Evolutionary conservation across 345 rosid species (phyloP).

Genomic region (Draba incana): DNA sequence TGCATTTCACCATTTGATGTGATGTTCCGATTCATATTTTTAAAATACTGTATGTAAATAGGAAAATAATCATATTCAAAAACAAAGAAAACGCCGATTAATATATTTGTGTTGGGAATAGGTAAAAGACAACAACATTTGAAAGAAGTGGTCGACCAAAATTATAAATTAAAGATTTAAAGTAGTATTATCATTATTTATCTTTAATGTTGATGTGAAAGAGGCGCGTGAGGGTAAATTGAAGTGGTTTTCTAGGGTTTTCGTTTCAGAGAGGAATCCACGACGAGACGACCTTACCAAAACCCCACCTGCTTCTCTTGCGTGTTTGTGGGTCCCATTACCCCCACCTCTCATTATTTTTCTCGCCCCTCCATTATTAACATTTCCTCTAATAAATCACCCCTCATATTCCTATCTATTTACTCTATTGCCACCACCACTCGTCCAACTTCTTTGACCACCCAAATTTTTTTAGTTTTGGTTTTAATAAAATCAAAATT

Average conservation of each 20-base stretch:
- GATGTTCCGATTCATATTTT: too few relatives aligned
- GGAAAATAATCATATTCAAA: too few relatives aligned
- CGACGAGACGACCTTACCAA: slow-evolving; percentile 35
- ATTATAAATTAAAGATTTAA: background rate
- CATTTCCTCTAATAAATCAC: background rate
- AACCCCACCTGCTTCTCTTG: slow-evolving; percentile 21
- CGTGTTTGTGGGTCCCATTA: slow-evolving; percentile 37
- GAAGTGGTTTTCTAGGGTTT: slow-evolving; percentile 22
- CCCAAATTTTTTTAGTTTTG: background rate
- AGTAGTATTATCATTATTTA: too few relatives aligned
- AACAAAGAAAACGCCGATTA: too few relatives aligned
- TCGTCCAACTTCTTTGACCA: slow-evolving; percentile 35
- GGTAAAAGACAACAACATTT: slow-evolving; percentile 35
- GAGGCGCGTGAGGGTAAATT: slow-evolving; percentile 36
- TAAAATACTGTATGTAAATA: too few relatives aligned
- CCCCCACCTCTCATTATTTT: background rate
- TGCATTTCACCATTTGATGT: too few relatives aligned
- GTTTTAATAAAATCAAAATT: too few relatives aligned
- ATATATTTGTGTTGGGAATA: slow-evolving; percentile 5
- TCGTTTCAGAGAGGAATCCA: slow-evolving; percentile 32
- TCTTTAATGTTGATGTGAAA: background rate
- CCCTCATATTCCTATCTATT: background rate
- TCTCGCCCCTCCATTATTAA: slow-evolving; percentile 23
- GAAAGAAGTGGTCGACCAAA: slow-evolving; percentile 40
- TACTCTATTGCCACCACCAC: slow-evolving; percentile 23